Conservation (phyloP, 305 asterid genomes). For the Lippia alba region DNA sequence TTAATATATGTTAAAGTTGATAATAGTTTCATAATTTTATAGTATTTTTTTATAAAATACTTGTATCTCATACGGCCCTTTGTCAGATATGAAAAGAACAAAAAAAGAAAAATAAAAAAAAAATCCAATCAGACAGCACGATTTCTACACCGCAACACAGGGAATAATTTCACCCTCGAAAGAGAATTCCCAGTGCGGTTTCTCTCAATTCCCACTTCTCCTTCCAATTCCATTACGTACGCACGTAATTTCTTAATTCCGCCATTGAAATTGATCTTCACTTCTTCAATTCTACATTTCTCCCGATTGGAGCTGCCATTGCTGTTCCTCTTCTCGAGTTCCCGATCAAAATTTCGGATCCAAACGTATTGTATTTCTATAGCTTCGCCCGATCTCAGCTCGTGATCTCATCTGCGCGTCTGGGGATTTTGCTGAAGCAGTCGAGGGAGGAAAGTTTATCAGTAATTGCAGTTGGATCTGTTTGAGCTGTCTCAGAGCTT, state of each 20-base stretch:
- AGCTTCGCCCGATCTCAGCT: conserved; percentile 42
- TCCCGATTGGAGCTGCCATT: conserved; percentile 25
- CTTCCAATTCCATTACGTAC: conserved; percentile 10
- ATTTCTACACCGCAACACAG: conserved; percentile 30
- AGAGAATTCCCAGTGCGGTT: conserved; percentile 33
- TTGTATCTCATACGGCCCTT: too few relatives aligned
- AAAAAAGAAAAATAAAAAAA: too few relatives aligned
- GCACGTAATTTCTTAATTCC: conserved; percentile 29
- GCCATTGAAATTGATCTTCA: conserved; percentile 31
- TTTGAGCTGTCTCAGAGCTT: conserved; percentile 55
- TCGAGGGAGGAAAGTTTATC: conserved; percentile 28
- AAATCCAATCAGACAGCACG: conserved; percentile 30
- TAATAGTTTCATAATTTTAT: too few relatives aligned
- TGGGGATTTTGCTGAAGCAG: conserved; percentile 28
- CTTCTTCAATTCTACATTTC: conserved; percentile 24
- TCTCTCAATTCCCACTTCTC: conserved; percentile 31
- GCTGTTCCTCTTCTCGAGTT: conserved; percentile 28
- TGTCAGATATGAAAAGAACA: too few relatives aligned
- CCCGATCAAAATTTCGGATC: conserved; percentile 30
- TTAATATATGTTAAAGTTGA: too few relatives aligned
- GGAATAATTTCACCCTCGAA: conserved; percentile 36
- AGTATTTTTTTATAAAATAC: too few relatives aligned
- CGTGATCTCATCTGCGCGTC: conserved; percentile 35
- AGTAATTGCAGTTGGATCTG: conserved; percentile 60
- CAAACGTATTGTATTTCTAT: conserved; percentile 11